Conservation (phyloP, 192 early-diverging fungal genomes). For the Radiomyces spectabilis region DNA sequence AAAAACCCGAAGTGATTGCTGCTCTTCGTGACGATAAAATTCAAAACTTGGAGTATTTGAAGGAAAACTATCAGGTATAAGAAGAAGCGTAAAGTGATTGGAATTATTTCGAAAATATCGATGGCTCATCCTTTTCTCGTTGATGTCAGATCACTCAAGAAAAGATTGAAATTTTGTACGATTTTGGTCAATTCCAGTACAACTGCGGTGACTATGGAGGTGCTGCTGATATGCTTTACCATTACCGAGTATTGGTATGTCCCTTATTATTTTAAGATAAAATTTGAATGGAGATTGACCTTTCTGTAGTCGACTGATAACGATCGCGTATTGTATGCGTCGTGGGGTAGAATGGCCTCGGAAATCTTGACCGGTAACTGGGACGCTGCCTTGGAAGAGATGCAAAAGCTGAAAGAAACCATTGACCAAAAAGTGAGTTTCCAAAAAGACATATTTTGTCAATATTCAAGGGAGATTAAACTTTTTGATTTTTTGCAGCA, state of each 20-base stretch:
- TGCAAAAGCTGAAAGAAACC: conserved; percentile 76
- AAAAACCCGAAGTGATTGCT: conserved; percentile 83
- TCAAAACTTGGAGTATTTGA: conserved; percentile 82
- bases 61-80: conserved; percentile 73
- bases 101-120: not conserved
- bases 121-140: not conserved
- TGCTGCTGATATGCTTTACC: conserved; percentile 88
- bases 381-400: conserved; percentile 86
- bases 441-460: no score
- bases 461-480: no score
- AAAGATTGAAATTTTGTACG: conserved; percentile 80
- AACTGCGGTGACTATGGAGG: conserved; percentile 86
- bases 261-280: no score
- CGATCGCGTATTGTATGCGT: conserved; percentile 73
- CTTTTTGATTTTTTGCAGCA: no score
- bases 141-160: conserved; percentile 68
- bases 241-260: conserved; percentile 85
- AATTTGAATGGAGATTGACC: not conserved
- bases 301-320: conserved; percentile 70
- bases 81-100: not conserved
- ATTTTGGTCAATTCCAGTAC: conserved; percentile 86
- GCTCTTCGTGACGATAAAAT: conserved; percentile 90
- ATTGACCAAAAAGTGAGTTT: conserved; percentile 77
- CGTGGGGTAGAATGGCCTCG: conserved; percentile 95
- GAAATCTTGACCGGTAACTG: conserved; percentile 93